Evolutionary conservation across 768 basidiomycete genomes (phyloP), one percentile per base, ranked within the genome.

Genomic region (Kwoniella sp.): DNA sequence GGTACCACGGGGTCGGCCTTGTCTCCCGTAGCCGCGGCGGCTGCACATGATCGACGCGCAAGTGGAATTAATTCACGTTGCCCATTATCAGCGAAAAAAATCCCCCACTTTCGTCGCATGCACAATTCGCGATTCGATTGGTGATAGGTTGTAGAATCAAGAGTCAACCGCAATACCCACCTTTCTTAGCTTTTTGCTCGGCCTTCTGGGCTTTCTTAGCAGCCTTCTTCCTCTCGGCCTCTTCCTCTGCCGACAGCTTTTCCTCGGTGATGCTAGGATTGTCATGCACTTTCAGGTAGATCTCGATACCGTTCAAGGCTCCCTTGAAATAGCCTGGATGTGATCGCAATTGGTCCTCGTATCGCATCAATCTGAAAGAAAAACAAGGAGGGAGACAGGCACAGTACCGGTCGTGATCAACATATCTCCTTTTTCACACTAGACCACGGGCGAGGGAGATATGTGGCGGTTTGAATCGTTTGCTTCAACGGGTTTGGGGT

Each of bases 301-400:
- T 90, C 77, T 86, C 84, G 25, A 90, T 85, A 8, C 89, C 90
- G 59, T 86, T 83, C 54, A 92, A 75, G 0, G 88, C 90, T 22
- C 91, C 87, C 54, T 85, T 85, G 64, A 91, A 82, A 77, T 93
- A 96, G 0, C 83, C 85, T 2, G 89, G 87, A 82, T 93, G 88
- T 51, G 88, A 87, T 15, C 89, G 86, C 20, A 97, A 82, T 29
- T 82, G 82, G 77, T 95, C 90, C 79, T 92, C 93, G 88, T 90
- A 96, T 50, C 84, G 82, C 53, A 95, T 82, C 72, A 95, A 82
- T 58, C 93, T 94, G 65, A 2, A 53, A 37, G 13, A 37, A 37
- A 13, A 30, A 12, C 11, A 15, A 13, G 0, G 4, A 5, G 41
- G 1, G 34, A 5, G 13, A 37, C 34, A 37, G 34, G 34, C 34